Evolutionary conservation across 345 rosid species (phyloP).

Genomic region (Sapria himalayana): DNA sequence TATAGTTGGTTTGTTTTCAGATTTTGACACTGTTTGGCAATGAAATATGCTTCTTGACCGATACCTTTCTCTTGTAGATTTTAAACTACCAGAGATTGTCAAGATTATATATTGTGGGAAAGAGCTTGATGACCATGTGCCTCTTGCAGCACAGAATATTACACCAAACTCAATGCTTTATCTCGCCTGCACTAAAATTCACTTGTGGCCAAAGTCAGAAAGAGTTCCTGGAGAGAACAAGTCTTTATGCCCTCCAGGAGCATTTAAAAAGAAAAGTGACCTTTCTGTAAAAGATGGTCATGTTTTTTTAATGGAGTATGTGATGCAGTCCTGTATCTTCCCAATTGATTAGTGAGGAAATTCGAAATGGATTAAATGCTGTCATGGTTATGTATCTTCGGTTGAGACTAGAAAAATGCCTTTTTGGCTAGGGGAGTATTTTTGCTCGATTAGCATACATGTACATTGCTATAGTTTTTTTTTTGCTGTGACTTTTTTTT

Average conservation of each 20-base stretch:
- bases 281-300: slow-evolving; percentile 95
- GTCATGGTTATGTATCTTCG: too few species aligned
- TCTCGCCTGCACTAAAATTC: slow-evolving; percentile 71
- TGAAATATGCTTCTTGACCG: too few species aligned
- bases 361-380: too few species aligned
- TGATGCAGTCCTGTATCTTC: too few species aligned
- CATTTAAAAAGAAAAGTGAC: slow-evolving; percentile 97
- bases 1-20: too few species aligned
- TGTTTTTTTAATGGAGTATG: slow-evolving; percentile 92
- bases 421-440: too few species aligned
- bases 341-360: too few species aligned
- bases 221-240: slow-evolving; percentile 82
- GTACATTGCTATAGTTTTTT: too few species aligned
- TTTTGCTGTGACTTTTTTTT: too few species aligned
- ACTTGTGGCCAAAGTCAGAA: slow-evolving; percentile 70
- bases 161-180: slow-evolving; percentile 79
- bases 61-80: slow-evolving; percentile 47
- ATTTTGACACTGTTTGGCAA: too few species aligned
- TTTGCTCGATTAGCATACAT: too few species aligned
- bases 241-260: slow-evolving; percentile 89
- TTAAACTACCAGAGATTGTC: slow-evolving; percentile 66
- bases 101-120: slow-evolving; percentile 63
- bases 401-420: too few species aligned
- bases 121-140: slow-evolving; percentile 69
- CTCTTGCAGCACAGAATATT: slow-evolving; percentile 70